These are phyloP conservation scores for Trametes cingulata DNA, from an alignment of 768 basidiomycete species.

Conservation along the genomic window DNA sequence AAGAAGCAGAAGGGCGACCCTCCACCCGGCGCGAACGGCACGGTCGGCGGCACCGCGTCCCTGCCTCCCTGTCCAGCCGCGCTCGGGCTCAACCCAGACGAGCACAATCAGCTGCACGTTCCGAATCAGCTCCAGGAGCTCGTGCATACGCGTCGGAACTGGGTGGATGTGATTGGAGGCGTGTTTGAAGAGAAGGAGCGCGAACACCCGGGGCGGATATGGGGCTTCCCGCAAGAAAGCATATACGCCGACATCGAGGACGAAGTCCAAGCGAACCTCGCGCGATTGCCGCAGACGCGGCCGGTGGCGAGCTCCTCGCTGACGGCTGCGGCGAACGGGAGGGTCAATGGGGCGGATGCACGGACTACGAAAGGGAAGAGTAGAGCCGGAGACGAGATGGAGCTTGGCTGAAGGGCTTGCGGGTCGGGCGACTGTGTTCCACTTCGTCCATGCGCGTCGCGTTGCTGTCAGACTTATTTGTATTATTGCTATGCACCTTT, in stretches of 20 bases:
- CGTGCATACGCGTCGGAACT: slow-evolving; percentile 73
- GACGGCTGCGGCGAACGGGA: background rate
- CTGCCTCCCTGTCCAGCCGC: slow-evolving; percentile 71
- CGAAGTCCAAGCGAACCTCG: slow-evolving; percentile 47
- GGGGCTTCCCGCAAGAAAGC: slow-evolving; percentile 75
- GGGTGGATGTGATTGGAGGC: slow-evolving; percentile 74
- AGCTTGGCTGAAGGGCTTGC: slow-evolving; percentile 50
- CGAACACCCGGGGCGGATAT: slow-evolving; percentile 65
- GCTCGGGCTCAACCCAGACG: slow-evolving; percentile 67
- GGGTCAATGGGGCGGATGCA: slow-evolving; percentile 19
- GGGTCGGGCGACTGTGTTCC: background rate
- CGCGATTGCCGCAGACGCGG: slow-evolving; percentile 21
- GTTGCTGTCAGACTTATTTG: slow-evolving; percentile 24
- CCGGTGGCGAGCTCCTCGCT: slow-evolving; percentile 17
- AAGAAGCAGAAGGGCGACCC: slow-evolving; percentile 61
- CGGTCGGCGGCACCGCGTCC: slow-evolving; percentile 28
- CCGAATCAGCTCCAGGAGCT: slow-evolving; percentile 69
- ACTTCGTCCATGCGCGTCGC: background rate
- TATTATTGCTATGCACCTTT: slow-evolving; percentile 24
- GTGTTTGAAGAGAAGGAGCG: slow-evolving; percentile 76
- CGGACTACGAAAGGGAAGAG: slow-evolving; percentile 49
- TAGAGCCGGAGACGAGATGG: slow-evolving; percentile 63
- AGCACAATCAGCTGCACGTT: slow-evolving; percentile 61
- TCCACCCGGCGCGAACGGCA: slow-evolving; percentile 32
- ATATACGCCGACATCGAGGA: slow-evolving; percentile 77